Evolutionary conservation across 1,139 yeast genomes (phyloP), one percentile per base, ranked within the genome.

Genomic region (Lipomyces yarrowii): DNA sequence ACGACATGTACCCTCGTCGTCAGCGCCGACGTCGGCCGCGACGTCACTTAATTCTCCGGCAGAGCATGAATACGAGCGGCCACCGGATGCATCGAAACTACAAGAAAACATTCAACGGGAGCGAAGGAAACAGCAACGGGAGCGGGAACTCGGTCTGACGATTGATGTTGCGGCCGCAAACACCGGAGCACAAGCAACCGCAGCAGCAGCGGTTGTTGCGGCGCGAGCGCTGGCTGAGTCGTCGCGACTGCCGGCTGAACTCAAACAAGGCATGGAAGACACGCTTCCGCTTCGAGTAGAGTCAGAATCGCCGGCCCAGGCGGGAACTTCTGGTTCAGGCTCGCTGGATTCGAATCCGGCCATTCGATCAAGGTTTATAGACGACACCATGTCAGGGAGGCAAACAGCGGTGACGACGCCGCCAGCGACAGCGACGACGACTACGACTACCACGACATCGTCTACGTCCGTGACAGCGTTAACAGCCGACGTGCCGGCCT

Each of bases 11-110:
- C 46, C 69, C 21, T 64, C 69, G n/a, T 61, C 69, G 5, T 64
- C 69, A 8, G 69, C 69, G 23, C 69, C 67, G 33, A 58, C 67
- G 3, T 62, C 67, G 3, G 64, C 62, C 21, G 26, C 69, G 8
- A 56, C 62, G 11, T 63, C 69, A 35, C 60, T 67, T 21, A 52
- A 56, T 18, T 64, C 69, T 26, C 69, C 69, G n/a, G 54, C 54
- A 3, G 35, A 56, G 33, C 26, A 32, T 15, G 23, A 52, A 23
- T 26, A 23, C 30, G 35, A 30, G 33, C 46, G n/a, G 55, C 56
- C 56, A 33, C 42, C 33, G 11, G 32, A 26, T n/a, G 30, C 61
- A 26, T 48, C 61, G 39, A 35, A 39, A 30, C 33, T 56, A 56
- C 59, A 37, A 7, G 59, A 52, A 30, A 52, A 52, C 33, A n/a